phyloP scores from a whole-genome alignment of 306 rosid species.

The Cyamopsis tetragonoloba region DNA sequence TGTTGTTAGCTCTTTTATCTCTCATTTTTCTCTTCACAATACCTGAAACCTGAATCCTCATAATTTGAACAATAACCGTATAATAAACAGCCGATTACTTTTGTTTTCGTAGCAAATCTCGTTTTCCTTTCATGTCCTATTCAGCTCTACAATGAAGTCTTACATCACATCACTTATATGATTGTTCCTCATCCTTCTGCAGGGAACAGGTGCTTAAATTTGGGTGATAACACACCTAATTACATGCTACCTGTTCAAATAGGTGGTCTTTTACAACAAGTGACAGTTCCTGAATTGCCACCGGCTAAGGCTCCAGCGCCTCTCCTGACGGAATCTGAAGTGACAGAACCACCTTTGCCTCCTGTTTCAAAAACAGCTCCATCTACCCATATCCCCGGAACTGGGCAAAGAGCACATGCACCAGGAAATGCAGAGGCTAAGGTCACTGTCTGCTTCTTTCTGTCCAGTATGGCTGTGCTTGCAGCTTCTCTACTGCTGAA shows the following conservation, averaged over 20 bases:
- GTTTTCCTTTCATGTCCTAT: background rate
- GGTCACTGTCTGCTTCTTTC: slow-evolving; percentile 36
- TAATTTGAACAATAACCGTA: too few species aligned
- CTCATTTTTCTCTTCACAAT: too few species aligned
- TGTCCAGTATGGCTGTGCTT: slow-evolving; percentile 40
- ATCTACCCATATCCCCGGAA: slow-evolving; percentile 16
- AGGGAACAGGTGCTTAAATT: slow-evolving; percentile 57
- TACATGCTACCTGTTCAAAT: slow-evolving; percentile 51
- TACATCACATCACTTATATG: slow-evolving; percentile 6
- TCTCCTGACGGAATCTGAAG: slow-evolving; percentile 38
- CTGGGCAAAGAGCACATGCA: slow-evolving; percentile 26
- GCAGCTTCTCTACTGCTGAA: slow-evolving; percentile 33
- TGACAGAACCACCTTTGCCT: slow-evolving; percentile 70
- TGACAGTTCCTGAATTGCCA: slow-evolving; percentile 24
- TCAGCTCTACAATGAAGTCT: background rate
- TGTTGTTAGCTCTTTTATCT: too few species aligned
- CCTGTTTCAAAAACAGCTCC: background rate
- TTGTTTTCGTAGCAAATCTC: background rate
- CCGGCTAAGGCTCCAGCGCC: slow-evolving; percentile 65
- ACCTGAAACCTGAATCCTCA: too few species aligned
- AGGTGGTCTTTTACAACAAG: slow-evolving; percentile 34
- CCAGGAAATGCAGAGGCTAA: slow-evolving; percentile 39
- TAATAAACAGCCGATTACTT: background rate
- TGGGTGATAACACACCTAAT: slow-evolving; percentile 11
- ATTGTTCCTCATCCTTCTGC: slow-evolving; percentile 30